Evolutionary conservation across 202 grass and related monocot species (phyloP), one percentile per base, ranked within the genome.

Genomic region (Carex arenaria): DNA sequence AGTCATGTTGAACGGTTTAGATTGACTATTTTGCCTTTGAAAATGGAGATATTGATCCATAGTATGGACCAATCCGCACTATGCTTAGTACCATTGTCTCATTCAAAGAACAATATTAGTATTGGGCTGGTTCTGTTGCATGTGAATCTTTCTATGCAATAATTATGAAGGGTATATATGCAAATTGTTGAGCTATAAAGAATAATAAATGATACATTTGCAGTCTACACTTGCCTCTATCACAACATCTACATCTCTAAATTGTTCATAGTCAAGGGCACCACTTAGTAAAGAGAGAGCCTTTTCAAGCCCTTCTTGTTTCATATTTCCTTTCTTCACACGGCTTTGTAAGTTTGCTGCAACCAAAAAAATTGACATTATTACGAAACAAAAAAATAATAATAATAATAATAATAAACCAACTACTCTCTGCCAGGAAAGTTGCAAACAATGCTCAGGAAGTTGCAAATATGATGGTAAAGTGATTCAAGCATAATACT

Each of bases 251-350:
- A 87, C 85, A 75, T 98, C 89, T 83, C 85, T 91, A 72, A 98
- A 95, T 53, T 84, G 80, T 79, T 93, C 90, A 81, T 98, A 98
- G 78, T 94, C 90, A 83, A 93, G 87, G 85, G 86, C 90, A 86
- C 92, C 87, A 7, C 30, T 87, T 22, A 98, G 80, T 65, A 93
- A 85, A 79, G 89, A 93, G 57, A 98, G 13, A 67, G 90, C 86
- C 15, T 79, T 91, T 80, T 90, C 82, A 79, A 86, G 85, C 71
- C 91, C 85, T 7, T 89, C 85, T 79, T 81, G 23, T 9, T 86
- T 89, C 74, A 94, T 77, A 66, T 87, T 86, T 36, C 95, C 95
- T 86, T 91, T 89, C 57, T 77, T 91, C 51, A 97, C 71, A 63
- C 74, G 85, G 82, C 84, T 98, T 61, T 85, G 80, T 70, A 98